phyloP scores from a whole-genome alignment of 768 basidiomycete genomes.

The Trametes gibbosa region DNA sequence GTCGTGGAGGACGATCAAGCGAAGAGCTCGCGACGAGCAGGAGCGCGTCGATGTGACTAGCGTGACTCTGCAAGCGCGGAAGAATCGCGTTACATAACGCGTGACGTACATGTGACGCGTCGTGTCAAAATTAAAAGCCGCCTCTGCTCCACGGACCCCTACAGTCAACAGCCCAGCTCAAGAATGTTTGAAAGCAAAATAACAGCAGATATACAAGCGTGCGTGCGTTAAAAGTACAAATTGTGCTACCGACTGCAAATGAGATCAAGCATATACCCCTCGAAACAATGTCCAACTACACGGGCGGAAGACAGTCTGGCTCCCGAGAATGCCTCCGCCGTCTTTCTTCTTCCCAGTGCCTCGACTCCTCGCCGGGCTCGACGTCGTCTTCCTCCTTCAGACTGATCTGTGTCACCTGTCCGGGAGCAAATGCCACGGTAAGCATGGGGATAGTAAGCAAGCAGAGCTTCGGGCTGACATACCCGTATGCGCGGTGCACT shows the following conservation, averaged over 20 bases:
- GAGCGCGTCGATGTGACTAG: neutral
- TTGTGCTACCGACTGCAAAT: neutral
- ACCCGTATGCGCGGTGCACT: slow-evolving; percentile 4
- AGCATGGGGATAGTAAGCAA: neutral
- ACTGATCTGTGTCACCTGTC: neutral
- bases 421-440: neutral
- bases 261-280: neutral
- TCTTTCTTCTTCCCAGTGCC: neutral
- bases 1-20: neutral
- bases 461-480: neutral
- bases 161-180: too few relatives aligned
- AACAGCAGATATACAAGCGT: neutral
- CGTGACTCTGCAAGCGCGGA: neutral
- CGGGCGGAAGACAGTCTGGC: neutral
- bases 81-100: slow-evolving; percentile 1
- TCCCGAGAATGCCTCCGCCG: neutral
- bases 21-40: neutral
- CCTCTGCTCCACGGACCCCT: too few relatives aligned
- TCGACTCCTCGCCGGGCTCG: neutral
- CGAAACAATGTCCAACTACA: neutral
- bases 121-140: too few relatives aligned
- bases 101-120: neutral
- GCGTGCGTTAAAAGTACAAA: slow-evolving; percentile 1
- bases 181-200: neutral
- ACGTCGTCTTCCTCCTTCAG: neutral